Evolutionary conservation across 2,329 filamentous ascomycete genomes (phyloP).

Genomic region (Penicillium sp.): DNA sequence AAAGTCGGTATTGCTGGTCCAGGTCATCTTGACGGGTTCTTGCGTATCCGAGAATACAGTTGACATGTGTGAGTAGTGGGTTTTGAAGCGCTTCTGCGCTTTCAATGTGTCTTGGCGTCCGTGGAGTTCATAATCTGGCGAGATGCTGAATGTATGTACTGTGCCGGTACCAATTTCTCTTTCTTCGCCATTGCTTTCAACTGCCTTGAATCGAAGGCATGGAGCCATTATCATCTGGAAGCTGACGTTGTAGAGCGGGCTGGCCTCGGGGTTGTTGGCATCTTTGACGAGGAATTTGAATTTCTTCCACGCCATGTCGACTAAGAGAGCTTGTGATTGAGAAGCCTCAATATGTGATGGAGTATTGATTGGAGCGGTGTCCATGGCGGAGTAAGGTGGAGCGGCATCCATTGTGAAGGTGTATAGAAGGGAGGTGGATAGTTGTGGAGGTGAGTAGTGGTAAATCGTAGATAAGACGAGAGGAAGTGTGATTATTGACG

Average conservation of each 20-base stretch:
- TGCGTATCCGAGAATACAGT: conserved; percentile 20
- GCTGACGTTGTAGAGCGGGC: conserved; percentile 25
- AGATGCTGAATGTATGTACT: conserved; percentile 27
- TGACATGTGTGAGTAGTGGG: conserved; percentile 31
- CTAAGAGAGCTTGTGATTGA: conserved; percentile 20
- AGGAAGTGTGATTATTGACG: neutral
- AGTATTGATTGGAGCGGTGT: neutral
- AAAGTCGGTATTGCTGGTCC: conserved; percentile 30
- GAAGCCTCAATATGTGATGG: neutral
- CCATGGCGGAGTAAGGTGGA: neutral
- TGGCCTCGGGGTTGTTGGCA: conserved; percentile 13
- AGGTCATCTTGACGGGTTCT: conserved; percentile 28
- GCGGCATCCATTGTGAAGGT: neutral
- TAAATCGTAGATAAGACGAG: too few relatives aligned
- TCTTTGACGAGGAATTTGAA: conserved; percentile 26
- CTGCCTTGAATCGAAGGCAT: conserved; percentile 24
- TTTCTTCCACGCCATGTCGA: conserved; percentile 33
- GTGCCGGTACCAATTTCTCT: conserved; percentile 27
- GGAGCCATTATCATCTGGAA: conserved; percentile 16
- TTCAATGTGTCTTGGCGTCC: conserved; percentile 23
- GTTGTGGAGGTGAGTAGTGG: too few relatives aligned
- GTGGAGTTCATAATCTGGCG: conserved; percentile 29
- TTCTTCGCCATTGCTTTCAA: conserved; percentile 7
- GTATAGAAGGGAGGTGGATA: conserved; percentile 4
- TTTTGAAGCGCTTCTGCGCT: conserved; percentile 30